These are phyloP conservation scores for Ophiosphaerella korrae DNA, from an alignment of 2,329 filamentous ascomycete species.

Conservation along the genomic window DNA sequence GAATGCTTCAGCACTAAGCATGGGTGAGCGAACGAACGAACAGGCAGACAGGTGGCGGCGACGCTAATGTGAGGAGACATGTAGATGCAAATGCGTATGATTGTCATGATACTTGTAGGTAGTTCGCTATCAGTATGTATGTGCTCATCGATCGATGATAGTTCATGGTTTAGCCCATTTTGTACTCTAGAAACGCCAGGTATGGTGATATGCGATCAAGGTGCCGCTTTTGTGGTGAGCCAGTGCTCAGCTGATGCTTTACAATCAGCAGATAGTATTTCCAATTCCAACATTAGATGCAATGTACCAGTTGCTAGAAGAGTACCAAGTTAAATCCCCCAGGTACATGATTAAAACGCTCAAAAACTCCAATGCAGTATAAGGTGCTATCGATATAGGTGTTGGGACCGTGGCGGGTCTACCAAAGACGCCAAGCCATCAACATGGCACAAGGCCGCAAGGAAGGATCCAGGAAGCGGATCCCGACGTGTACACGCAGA, in stretches of 20 bases:
- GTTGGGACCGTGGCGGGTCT: conserved; percentile 17
- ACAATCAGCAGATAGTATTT: not conserved
- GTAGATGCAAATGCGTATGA: not conserved
- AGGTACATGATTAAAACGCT: conserved; percentile 32
- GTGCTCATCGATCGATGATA: not conserved
- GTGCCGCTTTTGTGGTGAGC: conserved; percentile 5
- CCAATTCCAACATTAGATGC: not conserved
- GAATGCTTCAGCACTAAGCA: too few species aligned
- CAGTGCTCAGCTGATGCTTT: not conserved
- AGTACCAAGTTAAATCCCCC: conserved; percentile 17
- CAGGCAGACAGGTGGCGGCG: too few species aligned
- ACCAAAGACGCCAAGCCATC: conserved; percentile 22
- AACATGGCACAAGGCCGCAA: conserved; percentile 28
- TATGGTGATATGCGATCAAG: conserved; percentile 1
- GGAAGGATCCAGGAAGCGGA: conserved; percentile 23
- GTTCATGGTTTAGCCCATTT: not conserved
- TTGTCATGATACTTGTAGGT: not conserved
- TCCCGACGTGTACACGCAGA: conserved; percentile 26
- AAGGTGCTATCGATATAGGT: conserved; percentile 5
- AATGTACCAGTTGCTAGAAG: not conserved
- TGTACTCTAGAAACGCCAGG: conserved; percentile 1
- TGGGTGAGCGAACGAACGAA: too few species aligned
- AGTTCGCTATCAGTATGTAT: not conserved
- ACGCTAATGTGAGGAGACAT: not conserved
- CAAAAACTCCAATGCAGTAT: conserved; percentile 27